Evolutionary conservation across 768 basidiomycete species (phyloP).

Genomic region (Leccinum sublutescens): DNA sequence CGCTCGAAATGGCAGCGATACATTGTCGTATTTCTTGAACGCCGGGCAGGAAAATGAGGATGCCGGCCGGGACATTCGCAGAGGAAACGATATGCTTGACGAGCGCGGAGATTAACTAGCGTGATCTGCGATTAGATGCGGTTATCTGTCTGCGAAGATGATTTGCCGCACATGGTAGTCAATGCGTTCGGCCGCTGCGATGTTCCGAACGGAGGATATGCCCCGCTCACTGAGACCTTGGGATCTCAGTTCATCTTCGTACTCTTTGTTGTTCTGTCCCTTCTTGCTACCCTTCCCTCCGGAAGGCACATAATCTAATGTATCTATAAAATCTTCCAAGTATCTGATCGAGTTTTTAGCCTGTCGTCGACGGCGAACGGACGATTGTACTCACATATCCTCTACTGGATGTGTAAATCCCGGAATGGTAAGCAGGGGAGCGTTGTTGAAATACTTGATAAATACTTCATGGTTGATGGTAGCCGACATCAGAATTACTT

Average conservation of each 20-base stretch:
- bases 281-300: constrained; percentile 33
- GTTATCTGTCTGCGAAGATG: not conserved
- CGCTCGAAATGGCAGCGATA: constrained; percentile 53
- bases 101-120: constrained; percentile 62
- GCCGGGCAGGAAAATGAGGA: constrained; percentile 89
- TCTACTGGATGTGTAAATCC: constrained; percentile 77
- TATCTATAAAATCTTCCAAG: constrained; percentile 73
- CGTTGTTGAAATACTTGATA: constrained; percentile 74
- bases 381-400: constrained; percentile 52
- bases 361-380: not conserved
- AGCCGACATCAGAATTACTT: constrained; percentile 89
- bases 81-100: constrained; percentile 61
- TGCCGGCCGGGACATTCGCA: constrained; percentile 49
- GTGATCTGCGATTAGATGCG: not conserved
- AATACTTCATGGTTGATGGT: constrained; percentile 93
- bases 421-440: constrained; percentile 81
- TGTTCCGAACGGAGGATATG: constrained; percentile 55
- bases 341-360: constrained; percentile 48
- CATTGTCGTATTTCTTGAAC: constrained; percentile 84
- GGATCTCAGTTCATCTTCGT: constrained; percentile 47
- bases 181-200: constrained; percentile 60
- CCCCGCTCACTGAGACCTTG: constrained; percentile 52
- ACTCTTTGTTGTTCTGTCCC: constrained; percentile 36
- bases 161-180: constrained; percentile 61
- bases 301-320: constrained; percentile 54